Base-by-base conservation (phyloP, 2,329 filamentous ascomycete species). In the Dendryphion nanum region DNA sequence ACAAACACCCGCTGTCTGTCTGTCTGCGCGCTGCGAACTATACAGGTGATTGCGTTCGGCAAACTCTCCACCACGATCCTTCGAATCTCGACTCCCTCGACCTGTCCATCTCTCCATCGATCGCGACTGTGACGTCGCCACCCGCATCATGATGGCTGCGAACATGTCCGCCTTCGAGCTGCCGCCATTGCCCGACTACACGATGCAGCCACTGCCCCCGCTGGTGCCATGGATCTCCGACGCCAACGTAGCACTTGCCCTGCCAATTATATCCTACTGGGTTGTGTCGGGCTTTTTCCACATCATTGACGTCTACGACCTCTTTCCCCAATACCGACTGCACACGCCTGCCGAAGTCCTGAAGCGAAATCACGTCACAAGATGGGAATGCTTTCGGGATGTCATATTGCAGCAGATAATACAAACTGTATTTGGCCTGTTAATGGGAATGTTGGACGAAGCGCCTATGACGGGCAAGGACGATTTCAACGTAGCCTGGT, bases 321-420 rank as follows among this genome's bases (percentile, higher is more conserved):
- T 91, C 24, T 95, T 91, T 64, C 84, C 90, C 14, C 81, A 94
- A 57, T 96, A 97, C 70, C 85, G 93, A 47, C 76, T 98, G 29
- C 93, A 98, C 70, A 97, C 93, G 0, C 93, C 93, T 12, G 89
- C 89, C 36, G 91, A 97, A 68, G 85, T 97, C 47, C 64, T 83
- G 23, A 87, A 88, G 66, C 81, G 90, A 55, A 96, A 96, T 68
- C 88, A 88, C 59, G 91, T 89, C 37, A 80, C 86, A 32, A 81
- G 89, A 46, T 87, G 79, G 70, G 85, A 96, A 57, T 89, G 95
- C 3, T 81, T 91, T 47, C 83, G 87, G 64, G 91, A 97, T 73
- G 91, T 97, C 51, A 71, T 97, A 38, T 63, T 97, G 41, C 91
- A 98, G 69, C 93, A 98, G 63, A 65, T 91, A 44, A 86, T 98